These are phyloP conservation scores for Aciculosporium take DNA, from an alignment of 2,329 filamentous ascomycete genomes.

Conservation along the genomic window DNA sequence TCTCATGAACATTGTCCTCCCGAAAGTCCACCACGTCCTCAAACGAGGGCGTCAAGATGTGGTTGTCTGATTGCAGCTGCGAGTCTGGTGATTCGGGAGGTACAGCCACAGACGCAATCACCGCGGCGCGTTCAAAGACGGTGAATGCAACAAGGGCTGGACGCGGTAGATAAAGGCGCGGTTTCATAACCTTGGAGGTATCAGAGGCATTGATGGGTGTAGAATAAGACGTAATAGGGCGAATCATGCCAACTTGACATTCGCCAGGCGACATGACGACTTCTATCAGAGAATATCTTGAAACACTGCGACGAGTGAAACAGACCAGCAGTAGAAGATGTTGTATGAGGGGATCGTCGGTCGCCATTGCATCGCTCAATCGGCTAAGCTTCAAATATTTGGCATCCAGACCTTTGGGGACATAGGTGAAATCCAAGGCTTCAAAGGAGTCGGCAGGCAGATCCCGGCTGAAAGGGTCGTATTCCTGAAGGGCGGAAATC, in stretches of 20 bases:
- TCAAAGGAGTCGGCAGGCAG: conserved; percentile 48
- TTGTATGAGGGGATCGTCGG: conserved; percentile 37
- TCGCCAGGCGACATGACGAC: conserved; percentile 42
- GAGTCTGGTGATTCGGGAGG: conserved; percentile 58
- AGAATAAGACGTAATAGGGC: conserved; percentile 52
- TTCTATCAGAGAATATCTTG: conserved; percentile 65
- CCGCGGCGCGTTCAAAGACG: conserved; percentile 63
- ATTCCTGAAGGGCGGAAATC: conserved; percentile 43
- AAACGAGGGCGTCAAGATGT: conserved; percentile 51
- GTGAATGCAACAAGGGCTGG: conserved; percentile 71
- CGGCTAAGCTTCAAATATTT: conserved; percentile 37
- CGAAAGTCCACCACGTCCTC: conserved; percentile 80
- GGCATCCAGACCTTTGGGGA: conserved; percentile 36
- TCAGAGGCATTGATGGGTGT: conserved; percentile 31
- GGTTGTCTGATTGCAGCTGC: conserved; percentile 56
- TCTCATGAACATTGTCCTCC: conserved; percentile 46
- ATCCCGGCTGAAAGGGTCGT: conserved; percentile 32
- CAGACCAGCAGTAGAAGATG: conserved; percentile 49
- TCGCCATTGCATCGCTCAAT: conserved; percentile 34
- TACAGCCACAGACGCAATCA: conserved; percentile 59
- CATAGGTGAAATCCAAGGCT: conserved; percentile 66
- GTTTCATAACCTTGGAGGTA: conserved; percentile 26
- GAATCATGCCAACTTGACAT: conserved; percentile 48
- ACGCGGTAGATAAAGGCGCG: conserved; percentile 62
- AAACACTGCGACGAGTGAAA: conserved; percentile 34